A percentile compares a stretch with the other conserved stretches of the same genome.
phyloP scores from a whole-genome alignment of 1,284 basidiomycete genomes.

The Kwoniella shivajii region DNA sequence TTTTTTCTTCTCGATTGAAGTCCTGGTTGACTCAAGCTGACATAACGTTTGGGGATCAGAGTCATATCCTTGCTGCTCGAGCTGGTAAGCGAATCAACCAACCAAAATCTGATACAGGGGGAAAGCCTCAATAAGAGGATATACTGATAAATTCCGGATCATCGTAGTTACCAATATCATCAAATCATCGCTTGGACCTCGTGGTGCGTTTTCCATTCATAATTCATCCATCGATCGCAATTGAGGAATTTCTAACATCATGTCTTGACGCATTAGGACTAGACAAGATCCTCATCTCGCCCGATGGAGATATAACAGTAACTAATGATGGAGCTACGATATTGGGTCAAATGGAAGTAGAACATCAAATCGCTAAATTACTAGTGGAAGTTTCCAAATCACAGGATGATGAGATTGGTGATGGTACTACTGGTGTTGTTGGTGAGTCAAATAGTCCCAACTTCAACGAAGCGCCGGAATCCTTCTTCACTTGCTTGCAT shows the following conservation, averaged over 20 bases:
- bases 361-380: conserved; percentile 97
- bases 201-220: conserved; percentile 69
- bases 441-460: conserved; percentile 70
- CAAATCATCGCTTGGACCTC: conserved; percentile 89
- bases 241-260: neutral
- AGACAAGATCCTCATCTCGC: conserved; percentile 98
- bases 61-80: conserved; percentile 89
- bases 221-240: too few species aligned
- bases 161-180: conserved; percentile 85
- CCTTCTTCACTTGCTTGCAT: neutral
- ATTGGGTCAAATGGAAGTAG: conserved; percentile 93
- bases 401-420: conserved; percentile 99
- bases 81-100: conserved; percentile 27
- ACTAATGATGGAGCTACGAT: conserved; percentile 99
- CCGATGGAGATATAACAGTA: conserved; percentile 98
- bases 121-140: neutral
- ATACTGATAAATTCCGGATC: neutral
- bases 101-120: neutral
- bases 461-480: too few species aligned
- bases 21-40: too few species aligned
- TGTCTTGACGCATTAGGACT: conserved; percentile 64
- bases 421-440: conserved; percentile 98
- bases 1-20: neutral
- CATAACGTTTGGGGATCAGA: conserved; percentile 58
- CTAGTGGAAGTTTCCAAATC: conserved; percentile 95